Conservation (phyloP, 371 early-diverging fungal species). For the Sporodiniella umbellata region DNA sequence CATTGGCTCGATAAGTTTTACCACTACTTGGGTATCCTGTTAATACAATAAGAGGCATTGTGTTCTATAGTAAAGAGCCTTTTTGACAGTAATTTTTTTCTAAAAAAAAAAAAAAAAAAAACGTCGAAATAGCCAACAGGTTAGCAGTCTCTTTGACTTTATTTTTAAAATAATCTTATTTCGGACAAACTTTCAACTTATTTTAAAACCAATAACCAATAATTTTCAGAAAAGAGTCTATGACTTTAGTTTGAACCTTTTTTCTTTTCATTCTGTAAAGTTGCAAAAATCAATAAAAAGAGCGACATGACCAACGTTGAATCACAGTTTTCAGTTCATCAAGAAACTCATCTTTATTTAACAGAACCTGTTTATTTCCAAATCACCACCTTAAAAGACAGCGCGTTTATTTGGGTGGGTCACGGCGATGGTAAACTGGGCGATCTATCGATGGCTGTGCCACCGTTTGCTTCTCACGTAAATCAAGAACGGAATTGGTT, state of each 20-base stretch:
- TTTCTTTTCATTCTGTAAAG: too few species aligned
- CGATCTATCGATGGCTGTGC: slow-evolving; percentile 44
- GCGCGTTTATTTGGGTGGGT: slow-evolving; percentile 40
- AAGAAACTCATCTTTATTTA: slow-evolving; percentile 37
- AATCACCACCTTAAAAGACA: slow-evolving; percentile 33
- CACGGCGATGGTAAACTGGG: slow-evolving; percentile 29
- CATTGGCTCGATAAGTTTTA: slow-evolving; percentile 78
- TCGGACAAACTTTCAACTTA: too few species aligned
- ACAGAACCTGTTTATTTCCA: slow-evolving; percentile 42
- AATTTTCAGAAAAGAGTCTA: too few species aligned
- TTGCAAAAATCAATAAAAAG: too few species aligned
- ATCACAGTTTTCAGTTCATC: slow-evolving; percentile 35
- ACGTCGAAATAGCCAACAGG: too few species aligned
- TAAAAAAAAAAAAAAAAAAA: too few species aligned
- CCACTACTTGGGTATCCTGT: slow-evolving; percentile 90
- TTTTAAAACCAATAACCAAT: too few species aligned
- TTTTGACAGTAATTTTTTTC: too few species aligned
- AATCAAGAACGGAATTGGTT: not conserved
- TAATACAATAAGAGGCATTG: slow-evolving; percentile 90
- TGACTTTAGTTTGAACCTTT: too few species aligned
- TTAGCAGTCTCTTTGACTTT: too few species aligned
- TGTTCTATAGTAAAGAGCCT: too few species aligned
- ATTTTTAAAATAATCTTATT: too few species aligned
- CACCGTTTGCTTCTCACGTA: slow-evolving; percentile 30
- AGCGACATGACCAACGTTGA: slow-evolving; percentile 6